Evolutionary conservation across 208 protist genomes (phyloP), one percentile per base, ranked within the genome.

Genomic region (Leishmania mexicana): DNA sequence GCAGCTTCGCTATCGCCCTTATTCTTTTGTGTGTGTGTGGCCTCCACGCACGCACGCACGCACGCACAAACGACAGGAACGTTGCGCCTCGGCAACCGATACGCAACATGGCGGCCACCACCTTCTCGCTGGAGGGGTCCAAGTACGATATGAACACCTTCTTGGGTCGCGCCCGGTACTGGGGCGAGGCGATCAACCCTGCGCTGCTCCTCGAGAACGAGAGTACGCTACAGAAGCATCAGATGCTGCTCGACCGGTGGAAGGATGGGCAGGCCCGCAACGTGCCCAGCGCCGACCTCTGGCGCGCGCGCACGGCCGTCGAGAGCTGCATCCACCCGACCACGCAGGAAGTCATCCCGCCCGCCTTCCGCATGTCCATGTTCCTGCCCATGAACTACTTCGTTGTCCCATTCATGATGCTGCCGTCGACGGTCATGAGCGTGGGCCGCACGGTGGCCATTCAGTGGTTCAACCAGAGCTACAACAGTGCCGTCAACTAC

Each of bases 391-490:
- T 96, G 78, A 99, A 99, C 87, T 92, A 92, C 75, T 73, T 97
- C 49, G 91, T 99, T 62, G 94, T 97, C 47, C 92, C 94, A 2
- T 94, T 93, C 84, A 97, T 99, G 93, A 94, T 99, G 92, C 75
- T 85, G 49, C 93, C 93, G n/a, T 75, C 86, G n/a, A 95, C 92
- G 19, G 80, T 94, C 57, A 87, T 82, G 57, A 92, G 92, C 80
- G 79, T 95, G 19, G 80, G 88, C 3, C 91, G 89, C 76, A 97
- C 93, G 24, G 68, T 98, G 28, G 91, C 91, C 60, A 96, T 98
- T 75, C 97, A 99, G 90, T 98, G 90, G 92, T 90, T 98, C 70
- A 98, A 98, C 81, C 96, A 98, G 87, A 97, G 92, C 84, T 98
- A 97, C 84, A 98, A 99, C 91, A 92, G 93, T 70, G 93, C 93